Base-by-base conservation (phyloP, 2,329 filamentous ascomycete species). In the Scedosporium boydii region DNA sequence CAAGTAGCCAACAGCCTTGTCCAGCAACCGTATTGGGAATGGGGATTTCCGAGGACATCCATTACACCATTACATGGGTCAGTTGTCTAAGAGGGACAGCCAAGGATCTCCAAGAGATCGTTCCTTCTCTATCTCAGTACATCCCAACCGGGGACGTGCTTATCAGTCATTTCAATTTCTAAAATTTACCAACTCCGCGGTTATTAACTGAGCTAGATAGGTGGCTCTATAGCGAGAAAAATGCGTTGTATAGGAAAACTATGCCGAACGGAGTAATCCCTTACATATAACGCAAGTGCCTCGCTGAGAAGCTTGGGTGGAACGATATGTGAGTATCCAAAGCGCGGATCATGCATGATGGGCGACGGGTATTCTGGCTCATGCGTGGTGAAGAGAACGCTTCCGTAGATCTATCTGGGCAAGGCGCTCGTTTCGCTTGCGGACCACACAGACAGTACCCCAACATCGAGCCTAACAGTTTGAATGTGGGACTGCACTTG, bases 341-440 rank as follows among this genome's bases (percentile, higher is more conserved):
- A 34, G 55, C 27, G 55, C 14, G 34, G 55, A 58, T 58, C 55
- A 58, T 58, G 55, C 55, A 58, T 9, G 55, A 41, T 58, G 55
- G 23, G 23, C 34, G 14, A 27, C 55, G 26, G 34, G 21, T 34
- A 58, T 34, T 34, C 23, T 38, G 14, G 14, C 16, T 12, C 14
- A 58, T 58, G 55, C 27, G 26, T 9, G 9, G 26, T 18, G 14
- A 23, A 21, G 55, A 34, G 55, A 23, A 41, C 55, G 34, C 27
- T 16, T 16, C 16, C 34, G 55, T 23, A 6, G 55, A 58, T 58
- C 55, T 23, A 34, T 58, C 16, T 34, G 12, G 6, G 34, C 55
- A 18, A 7, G 27, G 34, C 23, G 5, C 27, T 58, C 34, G 55
- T 34, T 58, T 58, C 55, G 55, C 27, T 58, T 38, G 14, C 26